Percentiles rank a stretch among this genome's conserved stretches.
Evolutionary conservation across 2,329 filamentous ascomycete genomes (phyloP).

Genomic region (Fusarium sp.): DNA sequence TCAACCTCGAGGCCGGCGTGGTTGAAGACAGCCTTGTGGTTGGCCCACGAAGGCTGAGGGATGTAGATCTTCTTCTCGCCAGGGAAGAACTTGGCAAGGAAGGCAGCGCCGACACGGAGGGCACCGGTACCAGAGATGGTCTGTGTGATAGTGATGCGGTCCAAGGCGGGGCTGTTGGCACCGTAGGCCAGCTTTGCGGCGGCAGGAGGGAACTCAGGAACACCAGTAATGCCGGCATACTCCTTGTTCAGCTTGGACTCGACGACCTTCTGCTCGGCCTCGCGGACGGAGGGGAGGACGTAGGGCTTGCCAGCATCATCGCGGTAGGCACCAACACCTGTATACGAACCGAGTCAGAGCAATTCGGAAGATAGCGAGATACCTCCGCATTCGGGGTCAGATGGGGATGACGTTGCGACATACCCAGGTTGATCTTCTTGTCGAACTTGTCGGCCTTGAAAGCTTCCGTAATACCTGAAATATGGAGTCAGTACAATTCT

Average conservation of each 20-base stretch:
- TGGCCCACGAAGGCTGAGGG: conserved; percentile 95
- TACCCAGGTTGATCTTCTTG: conserved; percentile 98
- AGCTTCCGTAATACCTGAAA: conserved; percentile 88
- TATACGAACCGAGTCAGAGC: conserved; percentile 36
- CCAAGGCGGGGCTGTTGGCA: conserved; percentile 78
- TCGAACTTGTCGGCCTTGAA: conserved; percentile 96
- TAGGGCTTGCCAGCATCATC: conserved; percentile 98
- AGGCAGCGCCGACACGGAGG: conserved; percentile 92
- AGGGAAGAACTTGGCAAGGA: conserved; percentile 91
- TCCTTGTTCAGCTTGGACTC: conserved; percentile 89
- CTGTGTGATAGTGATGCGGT: conserved; percentile 91
- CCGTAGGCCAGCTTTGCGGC: conserved; percentile 94
- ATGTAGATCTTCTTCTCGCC: conserved; percentile 96
- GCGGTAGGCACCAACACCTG: conserved; percentile 96
- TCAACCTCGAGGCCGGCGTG: conserved; percentile 91
- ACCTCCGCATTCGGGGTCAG: conserved; percentile 21
- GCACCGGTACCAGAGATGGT: conserved; percentile 98
- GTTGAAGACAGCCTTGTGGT: conserved; percentile 96
- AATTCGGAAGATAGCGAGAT: conserved; percentile 26
- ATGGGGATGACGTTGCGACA: conserved; percentile 46
- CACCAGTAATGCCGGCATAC: conserved; percentile 96
- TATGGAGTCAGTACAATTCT: conserved; percentile 40
- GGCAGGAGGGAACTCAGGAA: conserved; percentile 92
- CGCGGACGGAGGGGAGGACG: conserved; percentile 91
- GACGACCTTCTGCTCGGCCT: conserved; percentile 89